These are phyloP conservation scores for Zymoseptoria tritici DNA, from an alignment of 2,329 filamentous ascomycete species.

Conservation along the genomic window DNA sequence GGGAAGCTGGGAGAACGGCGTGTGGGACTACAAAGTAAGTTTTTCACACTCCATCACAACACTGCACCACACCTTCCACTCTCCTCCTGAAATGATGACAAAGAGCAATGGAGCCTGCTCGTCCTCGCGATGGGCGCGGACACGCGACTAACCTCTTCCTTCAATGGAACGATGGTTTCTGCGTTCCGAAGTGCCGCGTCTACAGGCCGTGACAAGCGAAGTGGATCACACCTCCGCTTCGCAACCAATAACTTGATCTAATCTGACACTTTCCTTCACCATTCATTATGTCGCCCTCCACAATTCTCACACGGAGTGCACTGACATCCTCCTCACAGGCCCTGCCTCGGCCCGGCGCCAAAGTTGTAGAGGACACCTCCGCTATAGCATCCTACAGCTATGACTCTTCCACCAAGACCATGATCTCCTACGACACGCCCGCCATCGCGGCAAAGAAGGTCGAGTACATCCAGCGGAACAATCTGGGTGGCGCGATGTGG, in stretches of 20 bases:
- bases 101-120: constrained; percentile 11
- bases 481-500: constrained; percentile 91
- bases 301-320: background rate
- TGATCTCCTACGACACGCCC: constrained; percentile 72
- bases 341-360: constrained; percentile 58
- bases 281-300: background rate
- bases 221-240: background rate
- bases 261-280: constrained; percentile 25
- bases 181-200: background rate
- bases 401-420: constrained; percentile 51
- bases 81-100: constrained; percentile 54
- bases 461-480: constrained; percentile 57
- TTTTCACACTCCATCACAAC: background rate
- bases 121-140: background rate
- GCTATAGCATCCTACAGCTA: constrained; percentile 72
- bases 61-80: background rate
- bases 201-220: background rate
- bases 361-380: constrained; percentile 56
- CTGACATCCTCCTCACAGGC: constrained; percentile 32
- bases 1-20: constrained; percentile 76
- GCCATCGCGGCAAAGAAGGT: constrained; percentile 62
- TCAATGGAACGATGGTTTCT: constrained; percentile 8
- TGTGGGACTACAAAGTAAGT: constrained; percentile 73
- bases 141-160: constrained; percentile 7
- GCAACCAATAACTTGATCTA: constrained; percentile 32